Base-by-base conservation (phyloP, 169 alveolate species). In the Ichthyophthirius multifiliis region DNA sequence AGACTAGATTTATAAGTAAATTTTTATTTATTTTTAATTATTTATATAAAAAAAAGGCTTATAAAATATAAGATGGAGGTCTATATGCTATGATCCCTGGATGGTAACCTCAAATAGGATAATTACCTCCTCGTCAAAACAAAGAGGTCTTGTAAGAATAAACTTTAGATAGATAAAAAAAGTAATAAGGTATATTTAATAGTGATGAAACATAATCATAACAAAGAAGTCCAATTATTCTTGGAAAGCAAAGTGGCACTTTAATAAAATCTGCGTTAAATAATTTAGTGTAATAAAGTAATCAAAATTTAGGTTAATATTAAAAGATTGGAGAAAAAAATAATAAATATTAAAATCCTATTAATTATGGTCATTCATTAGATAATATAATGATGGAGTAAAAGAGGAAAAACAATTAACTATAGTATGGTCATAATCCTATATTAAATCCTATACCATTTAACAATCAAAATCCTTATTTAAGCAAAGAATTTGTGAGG, bases 381-480 rank as follows among this genome's bases (percentile, higher is more conserved):
- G 77, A 67, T 34, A 31, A 41, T 18, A 35, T 62, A 1, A 2
- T 67, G 4, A 27, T 39, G 6, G 12, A 27, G 9, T 27, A 67
- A 44, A 34, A 37, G 20, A 15, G 45, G 16, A 0, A 1, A 15
- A n/a, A 20, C 35, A 41, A 32, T 1, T 9, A n/a, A 7, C 46
- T 67, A 10, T 9, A 20, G 6, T 67, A 67, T 67, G 77, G 77
- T 0, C 77, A 67, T 20, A 67, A 67, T 67, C 77, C 77, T n/a
- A 67, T 67, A 18, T 34, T 27, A 3, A 67, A 67, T 30, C 77
- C 77, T 20, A 67, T 67, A 62, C 77, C 77, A 2, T 37, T 67
- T 31, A 67, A 67, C 34, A 37, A 34, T 37, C 23, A 67, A 20
- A 67, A 67, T 67, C 77, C 77, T 39, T 67, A 67, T 39, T 18